A percentile compares a stretch with the other conserved stretches of the same genome.
Evolutionary conservation across 257 asterid species (phyloP).

Genomic region (Primulina huaijiensis): DNA sequence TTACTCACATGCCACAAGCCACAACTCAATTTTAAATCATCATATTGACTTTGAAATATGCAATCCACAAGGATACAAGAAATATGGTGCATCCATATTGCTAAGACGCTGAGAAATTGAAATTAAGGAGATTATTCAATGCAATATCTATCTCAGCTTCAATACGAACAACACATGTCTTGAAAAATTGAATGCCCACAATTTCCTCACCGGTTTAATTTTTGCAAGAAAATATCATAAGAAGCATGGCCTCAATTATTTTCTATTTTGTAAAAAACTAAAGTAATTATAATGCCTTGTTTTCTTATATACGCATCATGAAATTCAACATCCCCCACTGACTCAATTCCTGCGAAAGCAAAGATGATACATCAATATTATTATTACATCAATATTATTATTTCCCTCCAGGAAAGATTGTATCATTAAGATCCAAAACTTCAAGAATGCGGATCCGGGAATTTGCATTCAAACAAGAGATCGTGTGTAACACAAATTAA

Average conservation of each 20-base stretch:
- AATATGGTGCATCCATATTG: constrained; percentile 2
- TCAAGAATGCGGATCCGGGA: not conserved
- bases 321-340: constrained; percentile 7
- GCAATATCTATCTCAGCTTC: not conserved
- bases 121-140: constrained; percentile 11
- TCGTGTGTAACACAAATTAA: not conserved
- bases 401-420: not conserved
- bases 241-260: not conserved
- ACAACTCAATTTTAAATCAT: not conserved
- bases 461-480: not conserved
- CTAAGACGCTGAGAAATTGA: constrained; percentile 10
- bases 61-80: constrained; percentile 8
- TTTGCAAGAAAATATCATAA: constrained; percentile 7
- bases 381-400: no score
- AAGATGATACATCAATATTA: no score
- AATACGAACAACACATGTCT: not conserved
- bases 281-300: not conserved
- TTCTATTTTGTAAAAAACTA: not conserved
- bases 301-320: constrained; percentile 6
- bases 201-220: not conserved
- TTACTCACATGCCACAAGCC: not conserved
- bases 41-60: constrained; percentile 1
- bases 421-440: not conserved
- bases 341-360: constrained; percentile 10
- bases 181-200: constrained; percentile 3